These are phyloP conservation scores for Geosmithia morbida DNA, from an alignment of 2,329 filamentous ascomycete genomes.

Conservation along the genomic window DNA sequence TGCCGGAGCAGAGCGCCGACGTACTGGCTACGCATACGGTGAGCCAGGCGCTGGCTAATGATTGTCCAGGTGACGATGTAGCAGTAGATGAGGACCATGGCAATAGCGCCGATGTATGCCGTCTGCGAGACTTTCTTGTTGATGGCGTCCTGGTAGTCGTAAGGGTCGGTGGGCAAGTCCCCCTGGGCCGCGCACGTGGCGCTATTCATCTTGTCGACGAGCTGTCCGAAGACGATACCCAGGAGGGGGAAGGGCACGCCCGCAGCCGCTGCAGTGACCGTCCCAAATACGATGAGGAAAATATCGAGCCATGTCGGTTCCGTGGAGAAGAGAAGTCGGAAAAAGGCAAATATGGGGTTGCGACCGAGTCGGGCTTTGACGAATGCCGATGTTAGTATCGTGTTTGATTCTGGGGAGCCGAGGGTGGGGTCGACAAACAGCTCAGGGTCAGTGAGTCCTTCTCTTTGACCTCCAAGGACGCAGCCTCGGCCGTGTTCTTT, in stretches of 20 bases:
- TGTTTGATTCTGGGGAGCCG: neutral
- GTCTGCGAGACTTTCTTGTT: neutral
- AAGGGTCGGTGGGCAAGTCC: constrained; percentile 51
- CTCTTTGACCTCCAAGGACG: neutral
- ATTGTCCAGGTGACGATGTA: constrained; percentile 75
- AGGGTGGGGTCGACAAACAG: neutral
- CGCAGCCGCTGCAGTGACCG: constrained; percentile 45
- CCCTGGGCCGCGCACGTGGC: constrained; percentile 38
- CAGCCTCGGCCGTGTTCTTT: neutral
- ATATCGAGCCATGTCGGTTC: constrained; percentile 6
- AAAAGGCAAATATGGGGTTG: neutral
- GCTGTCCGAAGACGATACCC: constrained; percentile 66
- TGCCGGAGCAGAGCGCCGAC: neutral
- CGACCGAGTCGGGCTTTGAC: neutral
- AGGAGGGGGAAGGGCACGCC: constrained; percentile 68
- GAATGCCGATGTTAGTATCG: neutral
- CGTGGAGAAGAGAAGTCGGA: constrained; percentile 3
- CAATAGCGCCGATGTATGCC: constrained; percentile 48
- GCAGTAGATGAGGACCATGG: constrained; percentile 60
- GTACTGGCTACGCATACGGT: neutral
- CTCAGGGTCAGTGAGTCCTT: neutral
- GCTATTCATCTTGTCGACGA: constrained; percentile 40
- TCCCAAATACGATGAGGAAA: constrained; percentile 3
- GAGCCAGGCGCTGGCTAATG: constrained; percentile 1
- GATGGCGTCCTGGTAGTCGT: neutral